These are phyloP conservation scores for Cardamine chenopodiifolia DNA, from an alignment of 345 rosid species.

Conservation along the genomic window DNA sequence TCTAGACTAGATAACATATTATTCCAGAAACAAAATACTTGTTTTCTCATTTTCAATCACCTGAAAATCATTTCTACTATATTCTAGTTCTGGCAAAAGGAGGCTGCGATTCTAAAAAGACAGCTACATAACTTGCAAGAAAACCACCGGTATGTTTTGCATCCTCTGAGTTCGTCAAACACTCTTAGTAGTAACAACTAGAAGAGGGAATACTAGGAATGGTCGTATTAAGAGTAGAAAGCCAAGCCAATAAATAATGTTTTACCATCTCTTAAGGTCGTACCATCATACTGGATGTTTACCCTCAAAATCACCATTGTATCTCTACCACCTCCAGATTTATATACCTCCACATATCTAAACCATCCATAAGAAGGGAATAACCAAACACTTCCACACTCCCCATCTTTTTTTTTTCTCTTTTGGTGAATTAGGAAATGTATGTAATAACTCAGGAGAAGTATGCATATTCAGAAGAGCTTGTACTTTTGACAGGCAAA, in stretches of 20 bases:
- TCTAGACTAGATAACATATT: conserved; percentile 16
- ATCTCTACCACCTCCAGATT: neutral
- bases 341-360: neutral
- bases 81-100: conserved; percentile 82
- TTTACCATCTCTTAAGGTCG: conserved; percentile 19
- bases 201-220: conserved; percentile 5
- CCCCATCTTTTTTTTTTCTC: neutral
- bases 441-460: conserved; percentile 6
- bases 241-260: neutral
- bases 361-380: conserved; percentile 8
- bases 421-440: conserved; percentile 2
- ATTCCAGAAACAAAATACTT: neutral
- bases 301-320: conserved; percentile 18
- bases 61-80: conserved; percentile 30
- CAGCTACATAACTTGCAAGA: conserved; percentile 77
- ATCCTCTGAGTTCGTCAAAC: neutral
- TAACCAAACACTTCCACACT: conserved; percentile 23
- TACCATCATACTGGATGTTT: conserved; percentile 23
- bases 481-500: conserved; percentile 52
- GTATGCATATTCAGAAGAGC: conserved; percentile 19
- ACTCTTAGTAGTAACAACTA: neutral
- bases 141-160: conserved; percentile 64
- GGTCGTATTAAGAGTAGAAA: neutral
- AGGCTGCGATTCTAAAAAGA: conserved; percentile 67
- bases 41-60: conserved; percentile 13